Evolutionary conservation across 352 stramenopile genomes (phyloP).

Genomic region (Phytophthora melonis): DNA sequence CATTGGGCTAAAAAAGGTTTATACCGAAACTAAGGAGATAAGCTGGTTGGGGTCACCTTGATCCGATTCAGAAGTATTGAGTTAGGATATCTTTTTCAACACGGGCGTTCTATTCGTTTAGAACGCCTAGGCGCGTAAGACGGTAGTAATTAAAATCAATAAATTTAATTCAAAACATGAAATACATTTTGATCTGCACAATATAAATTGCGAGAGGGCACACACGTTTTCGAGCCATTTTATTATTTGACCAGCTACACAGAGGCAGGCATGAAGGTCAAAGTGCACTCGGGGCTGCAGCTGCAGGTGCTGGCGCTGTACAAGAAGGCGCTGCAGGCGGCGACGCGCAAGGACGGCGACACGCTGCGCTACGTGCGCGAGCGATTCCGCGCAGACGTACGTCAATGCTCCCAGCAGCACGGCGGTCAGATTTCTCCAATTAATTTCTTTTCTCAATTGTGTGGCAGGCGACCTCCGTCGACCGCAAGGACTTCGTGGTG

Average conservation of each 20-base stretch:
- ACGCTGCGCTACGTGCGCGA: slow-evolving; percentile 69
- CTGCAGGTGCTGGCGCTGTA: slow-evolving; percentile 82
- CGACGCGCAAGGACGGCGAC: slow-evolving; percentile 64
- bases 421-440: too few relatives aligned
- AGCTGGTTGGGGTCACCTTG: too few relatives aligned
- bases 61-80: too few relatives aligned
- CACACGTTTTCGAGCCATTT: neutral
- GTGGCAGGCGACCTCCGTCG: slow-evolving; percentile 58
- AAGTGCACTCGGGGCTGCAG: slow-evolving; percentile 81
- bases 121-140: too few relatives aligned
- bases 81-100: too few relatives aligned
- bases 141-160: too few relatives aligned
- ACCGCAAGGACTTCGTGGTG: slow-evolving; percentile 78
- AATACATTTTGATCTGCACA: too few relatives aligned
- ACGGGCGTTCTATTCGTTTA: too few relatives aligned
- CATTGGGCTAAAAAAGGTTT: too few relatives aligned
- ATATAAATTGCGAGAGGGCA: too few relatives aligned
- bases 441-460: slow-evolving; percentile 7
- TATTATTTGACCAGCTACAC: neutral
- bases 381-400: slow-evolving; percentile 79
- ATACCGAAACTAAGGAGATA: too few relatives aligned
- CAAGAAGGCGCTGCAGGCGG: slow-evolving; percentile 65
- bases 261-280: slow-evolving; percentile 18
- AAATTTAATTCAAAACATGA: too few relatives aligned
- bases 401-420: slow-evolving; percentile 7